phyloP scores from a whole-genome alignment of 2,329 filamentous ascomycete genomes.

The Elsinoe perseae region DNA sequence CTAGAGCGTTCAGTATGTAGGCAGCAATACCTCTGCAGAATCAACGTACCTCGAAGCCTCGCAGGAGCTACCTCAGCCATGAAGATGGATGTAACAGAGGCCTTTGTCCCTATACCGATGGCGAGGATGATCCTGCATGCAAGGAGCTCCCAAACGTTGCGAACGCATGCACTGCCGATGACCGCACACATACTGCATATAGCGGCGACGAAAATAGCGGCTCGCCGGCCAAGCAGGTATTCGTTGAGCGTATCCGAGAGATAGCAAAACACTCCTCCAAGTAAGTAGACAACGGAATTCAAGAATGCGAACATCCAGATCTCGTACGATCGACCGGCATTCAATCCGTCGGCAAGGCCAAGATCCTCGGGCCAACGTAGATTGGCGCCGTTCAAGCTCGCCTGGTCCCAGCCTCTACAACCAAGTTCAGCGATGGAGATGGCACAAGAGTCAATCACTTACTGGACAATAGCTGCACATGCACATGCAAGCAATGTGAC shows the following conservation, averaged over 20 bases:
- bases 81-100: conserved; percentile 28
- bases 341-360: conserved; percentile 20
- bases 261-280: conserved; percentile 27
- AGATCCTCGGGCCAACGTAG: conserved; percentile 28
- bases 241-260: conserved; percentile 29
- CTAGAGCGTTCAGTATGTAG: neutral
- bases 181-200: conserved; percentile 26
- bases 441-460: neutral
- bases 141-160: conserved; percentile 26
- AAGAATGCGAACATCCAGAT: conserved; percentile 29
- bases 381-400: conserved; percentile 29
- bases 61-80: conserved; percentile 28
- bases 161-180: conserved; percentile 26
- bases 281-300: conserved; percentile 29
- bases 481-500: conserved; percentile 29
- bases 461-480: conserved; percentile 30
- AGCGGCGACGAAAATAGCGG: conserved; percentile 26
- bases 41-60: conserved; percentile 19
- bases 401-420: conserved; percentile 28
- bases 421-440: neutral
- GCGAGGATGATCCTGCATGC: conserved; percentile 28
- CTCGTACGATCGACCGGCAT: conserved; percentile 20
- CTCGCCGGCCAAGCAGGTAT: conserved; percentile 26
- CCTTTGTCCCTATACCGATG: conserved; percentile 31
- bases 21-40: neutral